Evolutionary conservation across 805 yeast genomes (phyloP).

Genomic region (Middelhovenomyces tepae): DNA sequence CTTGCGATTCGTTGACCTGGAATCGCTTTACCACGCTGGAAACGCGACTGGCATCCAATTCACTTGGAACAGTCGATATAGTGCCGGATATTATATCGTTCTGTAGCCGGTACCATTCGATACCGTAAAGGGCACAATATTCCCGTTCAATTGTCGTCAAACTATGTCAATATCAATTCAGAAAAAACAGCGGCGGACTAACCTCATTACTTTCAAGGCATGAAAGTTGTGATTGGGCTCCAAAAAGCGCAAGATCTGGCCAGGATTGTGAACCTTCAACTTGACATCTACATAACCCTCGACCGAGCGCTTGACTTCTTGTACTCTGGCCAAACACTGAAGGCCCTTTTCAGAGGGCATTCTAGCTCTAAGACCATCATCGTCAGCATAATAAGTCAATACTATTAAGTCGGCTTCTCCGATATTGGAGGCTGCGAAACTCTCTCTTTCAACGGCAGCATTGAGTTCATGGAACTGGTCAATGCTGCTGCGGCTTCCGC

Average conservation of each 20-base stretch:
- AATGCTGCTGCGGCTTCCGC: conserved; percentile 75
- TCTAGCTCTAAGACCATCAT: conserved; percentile 16
- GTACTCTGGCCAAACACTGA: conserved; percentile 73
- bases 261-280: conserved; percentile 47
- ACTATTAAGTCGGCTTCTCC: conserved; percentile 72
- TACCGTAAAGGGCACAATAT: conserved; percentile 70
- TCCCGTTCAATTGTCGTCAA: conserved; percentile 93
- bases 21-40: conserved; percentile 38
- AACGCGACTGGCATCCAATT: conserved; percentile 34
- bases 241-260: conserved; percentile 43
- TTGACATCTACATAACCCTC: conserved; percentile 69
- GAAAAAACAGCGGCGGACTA: not conserved
- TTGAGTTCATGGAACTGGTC: conserved; percentile 85
- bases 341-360: conserved; percentile 17
- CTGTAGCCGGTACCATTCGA: conserved; percentile 73
- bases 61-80: conserved; percentile 39
- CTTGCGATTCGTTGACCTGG: conserved; percentile 80
- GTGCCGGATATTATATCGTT: conserved; percentile 61
- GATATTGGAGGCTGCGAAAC: conserved; percentile 43
- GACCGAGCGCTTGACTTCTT: conserved; percentile 56
- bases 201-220: conserved; percentile 64
- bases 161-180: conserved; percentile 19
- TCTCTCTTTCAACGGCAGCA: conserved; percentile 52
- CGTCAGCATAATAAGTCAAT: conserved; percentile 43
- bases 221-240: conserved; percentile 56